A percentile compares a stretch with the other conserved stretches of the same genome.
phyloP scores from a whole-genome alignment of 2,329 filamentous ascomycete genomes.

The Ophiostoma fasciatum region DNA sequence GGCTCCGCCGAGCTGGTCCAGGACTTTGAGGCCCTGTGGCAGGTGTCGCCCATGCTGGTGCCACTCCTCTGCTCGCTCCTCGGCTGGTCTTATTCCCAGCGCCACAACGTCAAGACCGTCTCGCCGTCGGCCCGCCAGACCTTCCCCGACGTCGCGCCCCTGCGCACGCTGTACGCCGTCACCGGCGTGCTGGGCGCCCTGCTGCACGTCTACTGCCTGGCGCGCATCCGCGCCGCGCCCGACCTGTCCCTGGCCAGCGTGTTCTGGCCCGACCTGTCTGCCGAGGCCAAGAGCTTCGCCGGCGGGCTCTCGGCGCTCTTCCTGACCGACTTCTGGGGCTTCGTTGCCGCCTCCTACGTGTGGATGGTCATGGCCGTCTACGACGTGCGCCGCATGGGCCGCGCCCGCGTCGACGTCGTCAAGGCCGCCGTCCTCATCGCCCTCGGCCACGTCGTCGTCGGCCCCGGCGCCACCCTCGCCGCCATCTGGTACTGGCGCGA shows the following conservation, averaged over 20 bases:
- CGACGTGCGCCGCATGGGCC: conserved; percentile 4
- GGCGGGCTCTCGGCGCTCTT: conserved; percentile 4
- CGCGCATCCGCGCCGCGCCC: not conserved
- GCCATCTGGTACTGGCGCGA: conserved; percentile 9
- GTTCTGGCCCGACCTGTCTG: conserved; percentile 4
- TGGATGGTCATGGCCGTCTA: conserved; percentile 6
- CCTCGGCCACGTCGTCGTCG: conserved; percentile 1
- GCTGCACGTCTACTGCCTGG: conserved; percentile 3
- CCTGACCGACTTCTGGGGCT: conserved; percentile 5
- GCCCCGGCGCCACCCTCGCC: conserved; percentile 5
- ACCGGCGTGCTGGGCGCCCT: conserved; percentile 1
- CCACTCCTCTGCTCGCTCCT: conserved; percentile 1
- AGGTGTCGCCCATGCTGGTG: conserved; percentile 9
- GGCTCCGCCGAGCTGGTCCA: conserved; percentile 3
- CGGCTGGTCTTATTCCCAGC: not conserved
- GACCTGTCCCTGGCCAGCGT: not conserved
- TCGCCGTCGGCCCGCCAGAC: conserved; percentile 1
- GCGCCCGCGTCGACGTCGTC: not conserved
- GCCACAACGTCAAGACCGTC: not conserved
- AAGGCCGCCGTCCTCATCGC: conserved; percentile 1
- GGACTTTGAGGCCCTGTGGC: conserved; percentile 9
- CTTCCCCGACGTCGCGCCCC: conserved; percentile 2
- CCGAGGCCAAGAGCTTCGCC: conserved; percentile 1
- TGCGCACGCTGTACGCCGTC: conserved; percentile 4
- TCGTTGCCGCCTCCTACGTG: not conserved